phyloP scores from a whole-genome alignment of 768 basidiomycete genomes.

The Phaeolepiota aurea region DNA sequence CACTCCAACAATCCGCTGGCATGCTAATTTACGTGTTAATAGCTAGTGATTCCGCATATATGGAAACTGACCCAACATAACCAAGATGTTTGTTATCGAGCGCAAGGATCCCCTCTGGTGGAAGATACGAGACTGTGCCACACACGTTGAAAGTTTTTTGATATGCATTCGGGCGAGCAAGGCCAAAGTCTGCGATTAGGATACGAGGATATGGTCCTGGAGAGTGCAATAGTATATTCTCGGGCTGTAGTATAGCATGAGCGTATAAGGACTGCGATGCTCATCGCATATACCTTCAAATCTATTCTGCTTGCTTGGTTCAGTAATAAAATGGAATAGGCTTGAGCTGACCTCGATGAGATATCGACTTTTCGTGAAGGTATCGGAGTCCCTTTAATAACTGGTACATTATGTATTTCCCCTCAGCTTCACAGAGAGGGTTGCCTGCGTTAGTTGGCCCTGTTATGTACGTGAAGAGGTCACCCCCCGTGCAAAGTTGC shows the following conservation, averaged over 20 bases:
- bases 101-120: conserved; percentile 78
- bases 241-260: conserved; percentile 40
- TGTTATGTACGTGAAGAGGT: conserved; percentile 81
- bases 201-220: conserved; percentile 85
- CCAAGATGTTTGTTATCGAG: conserved; percentile 67
- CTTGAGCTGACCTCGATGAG: conserved; percentile 59
- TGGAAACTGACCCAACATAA: conserved; percentile 39
- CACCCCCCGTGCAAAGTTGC: conserved; percentile 79
- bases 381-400: conserved; percentile 64
- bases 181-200: conserved; percentile 80
- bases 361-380: conserved; percentile 62
- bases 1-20: conserved; percentile 90
- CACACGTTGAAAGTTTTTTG: conserved; percentile 82
- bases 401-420: conserved; percentile 80
- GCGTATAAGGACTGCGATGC: too few species aligned
- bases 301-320: conserved; percentile 26
- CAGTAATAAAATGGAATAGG: not conserved
- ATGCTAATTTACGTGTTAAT: conserved; percentile 38
- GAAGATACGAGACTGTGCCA: conserved; percentile 82
- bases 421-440: conserved; percentile 68
- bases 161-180: conserved; percentile 70
- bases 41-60: not conserved
- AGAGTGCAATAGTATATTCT: conserved; percentile 70
- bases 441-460: conserved; percentile 39
- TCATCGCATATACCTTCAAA: conserved; percentile 50